Evolutionary conservation across 768 basidiomycete species (phyloP), one percentile per base, ranked within the genome.

Genomic region (Tulasnella sp.): DNA sequence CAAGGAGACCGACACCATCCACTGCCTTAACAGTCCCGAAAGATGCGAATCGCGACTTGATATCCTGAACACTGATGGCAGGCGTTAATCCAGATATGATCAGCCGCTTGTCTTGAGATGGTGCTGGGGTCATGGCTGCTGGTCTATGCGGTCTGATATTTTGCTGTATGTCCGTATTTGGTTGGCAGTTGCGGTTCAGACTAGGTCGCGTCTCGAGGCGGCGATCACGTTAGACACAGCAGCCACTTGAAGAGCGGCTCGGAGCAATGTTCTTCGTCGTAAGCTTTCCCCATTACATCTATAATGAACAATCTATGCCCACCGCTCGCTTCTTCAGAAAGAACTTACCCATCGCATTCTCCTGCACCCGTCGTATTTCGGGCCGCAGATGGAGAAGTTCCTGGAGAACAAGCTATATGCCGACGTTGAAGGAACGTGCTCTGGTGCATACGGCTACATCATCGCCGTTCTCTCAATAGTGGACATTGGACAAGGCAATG

Each of bases 331-430:
- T 35, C 35, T 68, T 3, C 77, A 98, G 96, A 96, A 97, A 86
- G 91, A 95, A 79, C 86, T 99, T 9, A 92, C 92, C n/a, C 95
- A 98, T 79, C 96, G 95, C 5, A 97, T 98, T 78, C 88, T 95
- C 41, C 86, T 99, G 32, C 96, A 98, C 79, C 97, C 97, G 32
- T 98, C 96, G 19, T 99, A 97, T 81, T 99, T 99, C 79, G 95
- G 95, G 8, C 93, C 96, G 11, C 90, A 92, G 75, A 95, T 98
- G 88, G 87, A 93, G 73, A 90, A 91, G 75, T 95, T 94, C 82
- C 87, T 99, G 69, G 89, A 94, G 80, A 89, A 89, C 69, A 96
- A 97, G 80, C 86, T 98, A 35, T 95, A 97, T 78, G 88, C 92
- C 17, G 95, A 97, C 79, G 95, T 98, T 74, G 96, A 99, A 79